Conservation (phyloP, 2,329 filamentous ascomycete species). For the Colletotrichum theobromicola region DNA sequence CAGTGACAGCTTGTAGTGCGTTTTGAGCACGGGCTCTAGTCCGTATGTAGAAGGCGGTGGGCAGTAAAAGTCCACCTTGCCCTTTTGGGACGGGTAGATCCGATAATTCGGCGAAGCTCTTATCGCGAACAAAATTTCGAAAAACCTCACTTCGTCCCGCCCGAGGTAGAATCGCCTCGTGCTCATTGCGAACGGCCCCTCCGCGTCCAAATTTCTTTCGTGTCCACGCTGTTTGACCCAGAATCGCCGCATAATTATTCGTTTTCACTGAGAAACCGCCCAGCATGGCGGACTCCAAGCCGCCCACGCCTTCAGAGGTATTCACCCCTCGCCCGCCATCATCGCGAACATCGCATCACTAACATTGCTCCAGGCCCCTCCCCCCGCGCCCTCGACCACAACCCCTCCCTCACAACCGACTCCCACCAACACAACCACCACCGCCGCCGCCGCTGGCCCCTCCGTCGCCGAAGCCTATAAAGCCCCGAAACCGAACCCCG, state of each 20-base stretch:
- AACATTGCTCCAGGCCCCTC: neutral
- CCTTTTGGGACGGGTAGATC: slow-evolving; percentile 3
- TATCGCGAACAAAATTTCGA: slow-evolving; percentile 23
- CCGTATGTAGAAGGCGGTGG: slow-evolving; percentile 3
- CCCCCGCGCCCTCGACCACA: neutral
- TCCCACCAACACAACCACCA: neutral
- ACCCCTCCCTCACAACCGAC: neutral
- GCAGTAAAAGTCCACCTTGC: neutral
- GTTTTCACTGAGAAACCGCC: neutral
- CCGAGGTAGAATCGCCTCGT: neutral
- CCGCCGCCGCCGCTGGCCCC: slow-evolving; percentile 28
- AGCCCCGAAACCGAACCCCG: slow-evolving; percentile 67
- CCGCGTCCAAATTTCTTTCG: neutral
- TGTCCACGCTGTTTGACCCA: neutral
- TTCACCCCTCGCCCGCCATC: neutral
- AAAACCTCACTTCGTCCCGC: neutral
- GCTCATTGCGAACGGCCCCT: neutral
- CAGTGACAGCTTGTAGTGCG: neutral
- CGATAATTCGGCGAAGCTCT: slow-evolving; percentile 21
- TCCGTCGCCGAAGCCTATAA: slow-evolving; percentile 38
- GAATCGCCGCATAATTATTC: neutral
- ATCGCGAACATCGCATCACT: neutral
- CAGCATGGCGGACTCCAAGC: slow-evolving; percentile 27
- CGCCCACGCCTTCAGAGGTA: slow-evolving; percentile 23
- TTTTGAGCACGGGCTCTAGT: neutral